Conservation (phyloP, 2,329 filamentous ascomycete species). For the Blastomyces gilchristii region DNA sequence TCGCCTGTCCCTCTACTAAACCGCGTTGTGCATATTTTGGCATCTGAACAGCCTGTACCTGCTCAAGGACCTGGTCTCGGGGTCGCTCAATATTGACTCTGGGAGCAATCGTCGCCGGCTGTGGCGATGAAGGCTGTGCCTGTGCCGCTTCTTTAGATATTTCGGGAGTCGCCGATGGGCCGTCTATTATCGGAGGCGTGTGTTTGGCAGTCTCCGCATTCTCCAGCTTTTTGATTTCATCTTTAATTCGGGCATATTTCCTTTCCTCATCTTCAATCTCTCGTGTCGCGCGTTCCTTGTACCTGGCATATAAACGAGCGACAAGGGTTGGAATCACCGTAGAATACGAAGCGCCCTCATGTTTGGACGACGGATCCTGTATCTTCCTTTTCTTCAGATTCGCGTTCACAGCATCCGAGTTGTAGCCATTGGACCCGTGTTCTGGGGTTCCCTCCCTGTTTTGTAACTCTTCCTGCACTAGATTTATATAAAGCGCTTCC, state of each 20-base stretch:
- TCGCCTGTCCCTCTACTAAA: neutral
- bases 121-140: neutral
- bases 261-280: conserved; percentile 67
- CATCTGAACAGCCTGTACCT: neutral
- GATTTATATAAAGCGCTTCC: conserved; percentile 63
- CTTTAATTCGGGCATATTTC: conserved; percentile 51
- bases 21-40: neutral
- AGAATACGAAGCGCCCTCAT: conserved; percentile 55
- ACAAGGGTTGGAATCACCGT: conserved; percentile 62
- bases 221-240: conserved; percentile 60
- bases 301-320: conserved; percentile 62
- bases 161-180: neutral
- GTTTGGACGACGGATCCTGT: conserved; percentile 52
- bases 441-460: conserved; percentile 30
- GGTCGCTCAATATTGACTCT: neutral
- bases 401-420: conserved; percentile 23
- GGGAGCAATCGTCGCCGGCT: neutral
- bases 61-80: neutral
- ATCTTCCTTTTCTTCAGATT: conserved; percentile 66
- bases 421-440: conserved; percentile 25
- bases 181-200: conserved; percentile 6
- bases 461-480: conserved; percentile 63
- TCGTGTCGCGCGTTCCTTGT: conserved; percentile 57
- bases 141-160: neutral
- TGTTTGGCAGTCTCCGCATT: conserved; percentile 45